These are phyloP conservation scores for Graphilbum sp. DNA, from an alignment of 2,329 filamentous ascomycete genomes.

Conservation along the genomic window DNA sequence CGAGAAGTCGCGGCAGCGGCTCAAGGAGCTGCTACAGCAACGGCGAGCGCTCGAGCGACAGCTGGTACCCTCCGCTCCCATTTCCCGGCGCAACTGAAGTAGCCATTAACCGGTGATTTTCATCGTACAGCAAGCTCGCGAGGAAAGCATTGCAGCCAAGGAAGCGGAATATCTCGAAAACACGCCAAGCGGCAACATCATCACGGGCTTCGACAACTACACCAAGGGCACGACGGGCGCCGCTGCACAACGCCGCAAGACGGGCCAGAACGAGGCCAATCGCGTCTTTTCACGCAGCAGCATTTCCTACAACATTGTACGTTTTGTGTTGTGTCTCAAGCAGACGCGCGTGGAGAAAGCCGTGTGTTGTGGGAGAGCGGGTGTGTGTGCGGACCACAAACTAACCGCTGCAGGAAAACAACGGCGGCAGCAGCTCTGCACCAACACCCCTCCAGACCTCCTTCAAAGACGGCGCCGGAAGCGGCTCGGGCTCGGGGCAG, in stretches of 20 bases:
- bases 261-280: constrained; percentile 50
- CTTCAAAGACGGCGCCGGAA: constrained; percentile 24
- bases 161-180: constrained; percentile 85
- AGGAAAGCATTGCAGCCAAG: constrained; percentile 70
- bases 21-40: constrained; percentile 50
- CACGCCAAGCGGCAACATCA: constrained; percentile 81
- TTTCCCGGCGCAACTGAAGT: too few species aligned
- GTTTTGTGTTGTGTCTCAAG: not conserved
- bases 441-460: constrained; percentile 39
- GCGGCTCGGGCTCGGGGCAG: constrained; percentile 25
- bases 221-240: constrained; percentile 69
- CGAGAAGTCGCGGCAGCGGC: constrained; percentile 51
- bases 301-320: constrained; percentile 35
- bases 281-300: constrained; percentile 55
- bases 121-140: constrained; percentile 23
- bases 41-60: constrained; percentile 36
- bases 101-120: too few species aligned
- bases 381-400: not conserved
- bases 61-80: constrained; percentile 11
- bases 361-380: too few species aligned
- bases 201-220: constrained; percentile 95
- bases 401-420: constrained; percentile 7
- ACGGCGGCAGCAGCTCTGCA: constrained; percentile 25
- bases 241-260: constrained; percentile 46
- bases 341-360: too few species aligned